phyloP scores from a whole-genome alignment of 2,329 filamentous ascomycete species.

The Emydomyces testavorans region DNA sequence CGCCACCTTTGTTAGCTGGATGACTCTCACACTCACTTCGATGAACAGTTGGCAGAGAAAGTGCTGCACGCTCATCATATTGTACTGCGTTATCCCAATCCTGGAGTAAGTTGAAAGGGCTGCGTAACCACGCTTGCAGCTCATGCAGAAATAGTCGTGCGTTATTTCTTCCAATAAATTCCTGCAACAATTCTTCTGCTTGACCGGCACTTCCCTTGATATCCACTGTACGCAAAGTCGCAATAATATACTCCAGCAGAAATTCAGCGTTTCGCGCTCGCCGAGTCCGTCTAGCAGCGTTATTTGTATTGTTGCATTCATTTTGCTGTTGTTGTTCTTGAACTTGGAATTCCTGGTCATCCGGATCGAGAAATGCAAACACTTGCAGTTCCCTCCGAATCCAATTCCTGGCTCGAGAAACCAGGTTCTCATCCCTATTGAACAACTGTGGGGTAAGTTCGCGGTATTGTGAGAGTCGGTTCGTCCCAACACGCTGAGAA shows the following conservation, averaged over 20 bases:
- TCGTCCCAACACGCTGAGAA: slow-evolving; percentile 72
- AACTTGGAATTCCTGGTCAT: slow-evolving; percentile 18
- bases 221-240: slow-evolving; percentile 71
- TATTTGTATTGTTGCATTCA: slow-evolving; percentile 17
- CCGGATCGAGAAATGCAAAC: slow-evolving; percentile 49
- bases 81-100: slow-evolving; percentile 75
- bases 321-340: slow-evolving; percentile 18
- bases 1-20: neutral
- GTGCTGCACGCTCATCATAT: slow-evolving; percentile 39
- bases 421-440: slow-evolving; percentile 51
- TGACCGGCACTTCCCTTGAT: slow-evolving; percentile 66
- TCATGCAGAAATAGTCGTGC: slow-evolving; percentile 74
- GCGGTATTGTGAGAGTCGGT: slow-evolving; percentile 61
- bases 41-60: neutral
- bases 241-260: slow-evolving; percentile 72
- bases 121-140: slow-evolving; percentile 67
- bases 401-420: slow-evolving; percentile 68
- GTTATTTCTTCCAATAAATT: slow-evolving; percentile 65
- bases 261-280: slow-evolving; percentile 66
- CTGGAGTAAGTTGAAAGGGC: slow-evolving; percentile 58
- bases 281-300: slow-evolving; percentile 22
- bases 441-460: slow-evolving; percentile 61
- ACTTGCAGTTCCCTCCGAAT: slow-evolving; percentile 74
- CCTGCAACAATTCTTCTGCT: slow-evolving; percentile 65
- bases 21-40: neutral